Evolutionary conservation across 257 asterid genomes (phyloP).

Genomic region (Ehretia macrophylla): DNA sequence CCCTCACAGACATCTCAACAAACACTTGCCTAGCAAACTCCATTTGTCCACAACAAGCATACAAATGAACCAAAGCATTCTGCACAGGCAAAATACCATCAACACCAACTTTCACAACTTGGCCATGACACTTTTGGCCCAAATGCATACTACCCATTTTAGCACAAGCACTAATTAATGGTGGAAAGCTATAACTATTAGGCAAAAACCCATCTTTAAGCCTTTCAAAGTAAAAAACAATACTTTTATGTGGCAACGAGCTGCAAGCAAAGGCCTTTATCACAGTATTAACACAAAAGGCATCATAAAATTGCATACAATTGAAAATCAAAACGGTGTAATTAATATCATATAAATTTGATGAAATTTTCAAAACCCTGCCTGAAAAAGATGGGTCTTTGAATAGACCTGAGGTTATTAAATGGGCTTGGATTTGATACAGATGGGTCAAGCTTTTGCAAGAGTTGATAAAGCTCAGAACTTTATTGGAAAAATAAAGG

Average conservation of each 20-base stretch:
- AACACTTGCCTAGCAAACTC: conserved; percentile 35
- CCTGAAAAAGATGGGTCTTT: conserved; percentile 56
- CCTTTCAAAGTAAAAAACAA: conserved; percentile 51
- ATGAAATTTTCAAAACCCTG: conserved; percentile 48
- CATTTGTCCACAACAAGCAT: conserved; percentile 42
- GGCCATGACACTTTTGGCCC: conserved; percentile 71
- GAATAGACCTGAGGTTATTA: conserved; percentile 51
- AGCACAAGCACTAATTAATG: conserved; percentile 58
- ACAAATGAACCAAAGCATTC: conserved; percentile 60
- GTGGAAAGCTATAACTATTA: conserved; percentile 62
- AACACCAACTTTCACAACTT: conserved; percentile 57
- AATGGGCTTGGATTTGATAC: conserved; percentile 55
- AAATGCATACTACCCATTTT: conserved; percentile 35
- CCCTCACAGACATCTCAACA: conserved; percentile 45
- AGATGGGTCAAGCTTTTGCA: conserved; percentile 41
- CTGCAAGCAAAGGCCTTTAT: conserved; percentile 48
- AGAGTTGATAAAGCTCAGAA: conserved; percentile 36
- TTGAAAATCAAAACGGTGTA: conserved; percentile 44
- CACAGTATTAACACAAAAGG: conserved; percentile 62
- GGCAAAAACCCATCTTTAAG: conserved; percentile 49
- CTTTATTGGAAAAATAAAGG: conserved; percentile 14
- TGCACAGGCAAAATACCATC: conserved; percentile 49
- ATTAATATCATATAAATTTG: conserved; percentile 25
- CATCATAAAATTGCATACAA: conserved; percentile 44
- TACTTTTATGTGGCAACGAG: conserved; percentile 29